Evolutionary conservation across 169 alveolate genomes (phyloP), one percentile per base, ranked within the genome.

Genomic region (Eimeria zaria): DNA sequence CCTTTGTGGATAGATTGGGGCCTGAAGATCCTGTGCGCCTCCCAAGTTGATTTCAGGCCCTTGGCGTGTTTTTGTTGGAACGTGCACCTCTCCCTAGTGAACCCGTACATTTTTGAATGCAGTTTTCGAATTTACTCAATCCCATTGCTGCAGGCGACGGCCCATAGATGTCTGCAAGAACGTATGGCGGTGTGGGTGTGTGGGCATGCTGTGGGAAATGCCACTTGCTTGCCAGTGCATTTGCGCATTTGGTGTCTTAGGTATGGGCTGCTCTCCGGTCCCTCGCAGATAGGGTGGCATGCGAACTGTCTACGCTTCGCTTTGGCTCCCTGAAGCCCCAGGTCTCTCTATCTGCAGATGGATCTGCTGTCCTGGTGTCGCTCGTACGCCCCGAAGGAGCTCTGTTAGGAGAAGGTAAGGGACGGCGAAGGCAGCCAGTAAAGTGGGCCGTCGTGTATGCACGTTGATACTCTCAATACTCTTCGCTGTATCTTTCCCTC

Each of bases 221-320:
- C 20, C 88, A 2, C 0, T 22, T 7, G 39, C 88, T 44, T 9
- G n/a, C 11, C 44, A 14, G 67, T 46, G 60, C 27, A 48, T 27
- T 78, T 78, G 20, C 18, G 62, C 46, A 27, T n/a, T 51, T 64
- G 67, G 88, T 41, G 60, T 36, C 73, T 60, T 64, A 87, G 93
- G 93, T 87, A 67, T 87, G 93, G 93, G 36, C 44, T 22, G 81
- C 78, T 36, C 20, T 87, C 33, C 93, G 93, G 44, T 22, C 81
- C 18, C 93, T 87, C 8, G 93, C 93, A 41, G 93, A 87, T 48
- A 87, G 93, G 55, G 93, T 87, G 58, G 93, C 93, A 41, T 87
- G 93, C 81, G 93, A 87, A 83, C 81, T 87, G n/a, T 87, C 93
- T 27, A 87, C 93, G 39, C 71, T 58, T 20, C 93, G 81, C 30